Conservation (phyloP, 441 rosid genomes). For the Theobroma grandiflorum region DNA sequence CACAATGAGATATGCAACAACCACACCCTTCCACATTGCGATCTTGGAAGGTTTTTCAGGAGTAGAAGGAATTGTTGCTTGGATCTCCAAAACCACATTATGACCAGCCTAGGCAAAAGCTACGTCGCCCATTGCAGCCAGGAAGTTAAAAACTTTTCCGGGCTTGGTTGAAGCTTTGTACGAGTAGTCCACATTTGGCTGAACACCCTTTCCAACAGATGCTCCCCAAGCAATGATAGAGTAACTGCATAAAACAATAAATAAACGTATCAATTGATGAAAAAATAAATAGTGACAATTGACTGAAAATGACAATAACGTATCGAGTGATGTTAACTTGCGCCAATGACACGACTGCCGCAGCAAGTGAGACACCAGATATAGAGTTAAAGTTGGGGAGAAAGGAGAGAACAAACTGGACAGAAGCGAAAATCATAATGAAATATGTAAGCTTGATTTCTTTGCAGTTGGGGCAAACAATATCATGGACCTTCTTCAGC, state of each 20-base stretch:
- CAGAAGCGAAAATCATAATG: conserved; percentile 73
- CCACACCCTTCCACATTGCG: conserved; percentile 84
- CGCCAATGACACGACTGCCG: conserved; percentile 86
- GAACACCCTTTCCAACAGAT: conserved; percentile 50
- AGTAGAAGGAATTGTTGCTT: conserved; percentile 88
- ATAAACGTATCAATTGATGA: not conserved
- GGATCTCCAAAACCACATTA: conserved; percentile 86
- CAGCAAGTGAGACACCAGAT: conserved; percentile 64
- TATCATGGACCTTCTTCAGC: conserved; percentile 69
- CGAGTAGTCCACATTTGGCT: conserved; percentile 61
- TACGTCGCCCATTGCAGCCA: conserved; percentile 74
- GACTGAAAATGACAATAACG: not conserved
- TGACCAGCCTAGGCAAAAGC: conserved; percentile 90
- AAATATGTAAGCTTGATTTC: conserved; percentile 59
- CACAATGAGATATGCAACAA: conserved; percentile 67
- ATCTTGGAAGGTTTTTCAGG: conserved; percentile 80
- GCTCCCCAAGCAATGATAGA: conserved; percentile 75
- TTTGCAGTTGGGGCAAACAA: conserved; percentile 61
- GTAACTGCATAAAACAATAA: conserved; percentile 50
- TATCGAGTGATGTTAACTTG: conserved; percentile 1
- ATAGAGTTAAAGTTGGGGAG: conserved; percentile 86
- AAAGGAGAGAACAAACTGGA: conserved; percentile 76
- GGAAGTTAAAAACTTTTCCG: conserved; percentile 56
- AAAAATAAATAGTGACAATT: not conserved
- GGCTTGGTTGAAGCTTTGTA: conserved; percentile 49